These are phyloP conservation scores for Alternaria triticina DNA, from an alignment of 2,329 filamentous ascomycete genomes.

Conservation along the genomic window DNA sequence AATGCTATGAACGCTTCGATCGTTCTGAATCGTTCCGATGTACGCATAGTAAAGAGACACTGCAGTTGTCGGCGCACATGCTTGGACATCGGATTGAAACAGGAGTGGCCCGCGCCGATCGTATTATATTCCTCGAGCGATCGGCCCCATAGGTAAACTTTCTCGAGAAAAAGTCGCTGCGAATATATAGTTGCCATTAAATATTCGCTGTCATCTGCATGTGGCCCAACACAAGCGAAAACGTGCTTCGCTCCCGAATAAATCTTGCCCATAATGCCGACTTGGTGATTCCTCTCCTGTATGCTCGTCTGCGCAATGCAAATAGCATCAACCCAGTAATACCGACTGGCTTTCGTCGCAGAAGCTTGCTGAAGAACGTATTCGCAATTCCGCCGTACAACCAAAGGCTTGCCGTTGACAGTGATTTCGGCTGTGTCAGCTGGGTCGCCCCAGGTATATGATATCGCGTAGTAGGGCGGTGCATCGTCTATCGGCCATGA, in stretches of 20 bases:
- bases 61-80: too few species aligned
- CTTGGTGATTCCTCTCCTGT: neutral
- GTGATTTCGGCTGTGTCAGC: neutral
- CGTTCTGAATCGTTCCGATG: neutral
- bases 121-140: too few species aligned
- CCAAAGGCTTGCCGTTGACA: neutral
- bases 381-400: neutral
- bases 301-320: neutral
- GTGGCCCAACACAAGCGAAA: neutral
- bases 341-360: neutral
- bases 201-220: neutral
- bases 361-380: conserved; percentile 4
- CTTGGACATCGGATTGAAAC: too few species aligned
- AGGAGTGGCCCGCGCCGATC: too few species aligned
- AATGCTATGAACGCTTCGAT: neutral
- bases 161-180: neutral
- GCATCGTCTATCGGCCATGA: neutral
- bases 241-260: neutral
- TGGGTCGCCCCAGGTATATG: neutral
- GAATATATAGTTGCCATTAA: neutral
- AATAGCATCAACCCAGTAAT: conserved; percentile 1
- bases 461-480: conserved; percentile 1
- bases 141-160: fast-evolving
- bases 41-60: neutral
- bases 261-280: neutral